Percentiles rank a stretch among this genome's conserved stretches.
These are phyloP conservation scores for Penicillium coffeae DNA, from an alignment of 495 filamentous ascomycete species.

Conservation along the genomic window DNA sequence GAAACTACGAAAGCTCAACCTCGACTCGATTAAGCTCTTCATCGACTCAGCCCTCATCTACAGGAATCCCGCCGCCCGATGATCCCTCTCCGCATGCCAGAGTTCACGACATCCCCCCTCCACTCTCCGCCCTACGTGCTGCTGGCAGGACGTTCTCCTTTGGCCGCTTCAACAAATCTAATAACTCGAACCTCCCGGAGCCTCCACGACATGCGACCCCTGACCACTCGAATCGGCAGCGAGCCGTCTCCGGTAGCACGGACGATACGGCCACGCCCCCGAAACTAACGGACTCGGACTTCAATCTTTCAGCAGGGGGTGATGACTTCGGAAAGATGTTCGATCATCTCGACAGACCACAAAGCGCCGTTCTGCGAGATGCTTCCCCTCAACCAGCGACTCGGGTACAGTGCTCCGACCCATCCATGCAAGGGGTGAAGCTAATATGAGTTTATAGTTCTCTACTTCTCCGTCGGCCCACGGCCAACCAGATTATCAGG, in stretches of 20 bases:
- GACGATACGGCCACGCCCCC: slow-evolving; percentile 67
- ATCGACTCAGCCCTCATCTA: slow-evolving; percentile 69
- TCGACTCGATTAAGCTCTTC: slow-evolving; percentile 65
- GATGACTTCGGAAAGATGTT: slow-evolving; percentile 70
- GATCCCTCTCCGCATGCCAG: slow-evolving; percentile 52
- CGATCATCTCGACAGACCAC: slow-evolving; percentile 54
- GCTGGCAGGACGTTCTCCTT: slow-evolving; percentile 76
- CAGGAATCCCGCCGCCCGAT: slow-evolving; percentile 55
- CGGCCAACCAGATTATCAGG: slow-evolving; percentile 14
- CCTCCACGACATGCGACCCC: slow-evolving; percentile 44
- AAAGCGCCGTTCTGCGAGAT: slow-evolving; percentile 32
- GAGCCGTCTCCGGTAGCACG: slow-evolving; percentile 54
- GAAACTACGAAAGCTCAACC: slow-evolving; percentile 59
- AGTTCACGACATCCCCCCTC: slow-evolving; percentile 51
- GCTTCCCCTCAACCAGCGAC: slow-evolving; percentile 18
- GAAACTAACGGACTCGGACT: slow-evolving; percentile 56
- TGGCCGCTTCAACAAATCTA: slow-evolving; percentile 39
- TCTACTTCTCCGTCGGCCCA: slow-evolving; percentile 18
- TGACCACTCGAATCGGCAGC: slow-evolving; percentile 33
- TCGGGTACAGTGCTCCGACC: slow-evolving; percentile 17
- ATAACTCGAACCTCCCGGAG: slow-evolving; percentile 20
- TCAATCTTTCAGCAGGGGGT: slow-evolving; percentile 46
- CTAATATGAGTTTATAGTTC: slow-evolving; percentile 19
- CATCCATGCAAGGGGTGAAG: neutral
- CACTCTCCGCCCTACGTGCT: slow-evolving; percentile 53